Conservation (phyloP, 2,329 filamentous ascomycete species). For the Fusarium pilosicola region DNA sequence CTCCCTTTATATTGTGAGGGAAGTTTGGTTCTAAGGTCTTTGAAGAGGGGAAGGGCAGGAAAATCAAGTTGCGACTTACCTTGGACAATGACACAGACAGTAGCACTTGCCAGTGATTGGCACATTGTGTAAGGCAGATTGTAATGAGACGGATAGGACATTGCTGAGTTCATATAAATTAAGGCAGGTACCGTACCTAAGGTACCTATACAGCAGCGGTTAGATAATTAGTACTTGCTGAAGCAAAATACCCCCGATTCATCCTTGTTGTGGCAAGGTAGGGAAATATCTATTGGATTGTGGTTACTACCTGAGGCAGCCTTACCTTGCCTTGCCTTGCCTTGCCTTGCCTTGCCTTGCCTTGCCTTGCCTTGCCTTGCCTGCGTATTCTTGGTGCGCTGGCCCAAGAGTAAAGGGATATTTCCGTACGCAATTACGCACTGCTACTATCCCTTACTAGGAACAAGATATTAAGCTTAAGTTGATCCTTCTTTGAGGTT, state of each 20-base stretch:
- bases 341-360: not conserved
- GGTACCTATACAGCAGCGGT: not conserved
- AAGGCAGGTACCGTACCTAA: not conserved
- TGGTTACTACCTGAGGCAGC: not conserved
- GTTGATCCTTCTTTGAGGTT: not conserved
- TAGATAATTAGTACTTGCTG: not conserved
- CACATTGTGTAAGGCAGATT: not conserved
- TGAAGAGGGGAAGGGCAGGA: not conserved
- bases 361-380: not conserved
- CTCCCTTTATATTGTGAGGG: not conserved
- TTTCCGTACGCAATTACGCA: not conserved
- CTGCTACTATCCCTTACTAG: not conserved
- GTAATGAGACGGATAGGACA: not conserved
- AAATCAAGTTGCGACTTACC: not conserved
- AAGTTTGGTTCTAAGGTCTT: not conserved
- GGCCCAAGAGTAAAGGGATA: not conserved
- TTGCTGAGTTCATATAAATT: not conserved
- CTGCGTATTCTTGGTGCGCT: not conserved
- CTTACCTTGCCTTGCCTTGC: not conserved
- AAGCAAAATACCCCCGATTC: not conserved
- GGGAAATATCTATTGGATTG: not conserved
- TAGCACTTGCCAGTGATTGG: conserved; percentile 1
- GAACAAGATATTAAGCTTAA: too few relatives aligned
- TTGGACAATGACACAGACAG: not conserved
- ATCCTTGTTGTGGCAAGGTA: not conserved